Base-by-base conservation (phyloP, 2,329 filamentous ascomycete genomes). In the Emericellopsis atlantica region DNA sequence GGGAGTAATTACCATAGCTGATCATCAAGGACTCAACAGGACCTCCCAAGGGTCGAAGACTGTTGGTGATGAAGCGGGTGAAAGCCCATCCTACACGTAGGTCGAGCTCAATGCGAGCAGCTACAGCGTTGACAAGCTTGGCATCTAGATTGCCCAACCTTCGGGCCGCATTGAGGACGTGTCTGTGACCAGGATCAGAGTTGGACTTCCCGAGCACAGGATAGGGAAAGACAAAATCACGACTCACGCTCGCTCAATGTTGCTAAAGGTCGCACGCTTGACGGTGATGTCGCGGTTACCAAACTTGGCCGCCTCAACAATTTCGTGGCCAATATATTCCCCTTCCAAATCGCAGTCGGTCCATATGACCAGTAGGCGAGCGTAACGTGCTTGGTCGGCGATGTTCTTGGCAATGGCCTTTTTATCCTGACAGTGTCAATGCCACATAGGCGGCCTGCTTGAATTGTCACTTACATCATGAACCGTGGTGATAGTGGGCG, bases 291-390 rank as follows among this genome's bases (percentile, higher is more conserved):
- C 67, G 9, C 70, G 61, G 47, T 95, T 96, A 9, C 76, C 81
- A 52, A 79, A 78, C 37, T 70, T 67, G 5, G 92, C 92, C 44
- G 90, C 81, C 40, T 84, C 75, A 36, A 87, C 80, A 45, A 98
- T 90, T 58, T 98, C 90, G 32, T 83, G 74, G 6, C 92, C 92
- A 49, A 98, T 98, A 55, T 96, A 84, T 59, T 98, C 92, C 31
- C 92, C 92, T 69, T 98, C 92, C 42, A 89, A 79, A 68, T 98
- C 92, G 61, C 92, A 96, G 70, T 98, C 92, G 1, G 92, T 98
- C 92, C 92, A 98, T 51, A 98, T 95, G 59, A 93, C 90, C 26
- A 98, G 69, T 11, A 81, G 77, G 42, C 71, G 74, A n/a, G 79
- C 72, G 55, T 74, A 73, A 45, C 73, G 73, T 15, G 92, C 90